phyloP scores from a whole-genome alignment of 352 stramenopile genomes.

The Lagenidium giganteum region DNA sequence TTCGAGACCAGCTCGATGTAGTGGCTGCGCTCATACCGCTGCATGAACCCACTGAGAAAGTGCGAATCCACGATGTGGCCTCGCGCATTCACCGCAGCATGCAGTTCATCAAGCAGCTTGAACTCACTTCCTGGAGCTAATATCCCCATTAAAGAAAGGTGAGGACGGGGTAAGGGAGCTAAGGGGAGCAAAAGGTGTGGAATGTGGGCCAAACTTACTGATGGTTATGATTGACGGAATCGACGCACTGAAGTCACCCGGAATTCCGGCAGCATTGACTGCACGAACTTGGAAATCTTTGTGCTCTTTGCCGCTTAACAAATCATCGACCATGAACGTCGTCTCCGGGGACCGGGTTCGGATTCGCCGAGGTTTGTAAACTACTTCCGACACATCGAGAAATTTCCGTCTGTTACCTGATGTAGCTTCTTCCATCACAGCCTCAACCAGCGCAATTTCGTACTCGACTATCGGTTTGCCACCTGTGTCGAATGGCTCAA shows the following conservation, averaged over 20 bases:
- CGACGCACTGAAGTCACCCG: constrained; percentile 32
- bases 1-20: constrained; percentile 65
- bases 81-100: constrained; percentile 72
- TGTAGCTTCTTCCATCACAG: constrained; percentile 46
- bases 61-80: constrained; percentile 62
- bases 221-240: constrained; percentile 65
- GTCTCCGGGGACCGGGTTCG: constrained; percentile 35
- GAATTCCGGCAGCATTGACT: constrained; percentile 49
- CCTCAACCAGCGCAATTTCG: constrained; percentile 57
- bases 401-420: constrained; percentile 25
- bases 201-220: constrained; percentile 21
- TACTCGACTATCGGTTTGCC: constrained; percentile 59
- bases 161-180: constrained; percentile 1
- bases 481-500: constrained; percentile 48
- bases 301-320: constrained; percentile 64
- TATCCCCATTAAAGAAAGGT: not conserved
- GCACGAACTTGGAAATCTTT: constrained; percentile 60
- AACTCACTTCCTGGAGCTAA: constrained; percentile 58
- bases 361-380: constrained; percentile 47
- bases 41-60: constrained; percentile 80
- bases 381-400: constrained; percentile 50
- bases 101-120: constrained; percentile 67
- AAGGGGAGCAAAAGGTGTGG: not conserved
- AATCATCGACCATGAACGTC: constrained; percentile 29
- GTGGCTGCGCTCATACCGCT: constrained; percentile 64